Conservation (phyloP, 2,329 filamentous ascomycete species). For the Botrytis sinoallii region DNA sequence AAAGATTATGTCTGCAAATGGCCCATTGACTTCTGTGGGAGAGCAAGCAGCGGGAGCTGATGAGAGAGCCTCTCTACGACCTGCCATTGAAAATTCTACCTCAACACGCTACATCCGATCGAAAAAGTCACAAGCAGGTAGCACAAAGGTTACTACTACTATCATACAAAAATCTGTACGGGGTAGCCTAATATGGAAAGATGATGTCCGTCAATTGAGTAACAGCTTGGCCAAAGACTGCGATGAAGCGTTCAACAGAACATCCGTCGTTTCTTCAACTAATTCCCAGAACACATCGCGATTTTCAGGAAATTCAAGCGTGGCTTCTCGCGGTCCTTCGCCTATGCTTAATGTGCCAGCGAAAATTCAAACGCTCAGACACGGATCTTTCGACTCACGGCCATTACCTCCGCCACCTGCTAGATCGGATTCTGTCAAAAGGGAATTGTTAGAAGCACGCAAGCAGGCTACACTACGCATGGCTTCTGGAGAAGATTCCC, state of each 20-base stretch:
- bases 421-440: slow-evolving; percentile 33
- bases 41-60: slow-evolving; percentile 30
- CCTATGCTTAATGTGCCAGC: background rate
- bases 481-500: slow-evolving; percentile 34
- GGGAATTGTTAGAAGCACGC: slow-evolving; percentile 34
- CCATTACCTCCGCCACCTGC: slow-evolving; percentile 36
- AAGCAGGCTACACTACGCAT: slow-evolving; percentile 35
- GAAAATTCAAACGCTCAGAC: slow-evolving; percentile 20
- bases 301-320: slow-evolving; percentile 9
- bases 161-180: slow-evolving; percentile 23
- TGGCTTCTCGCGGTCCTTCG: slow-evolving; percentile 12
- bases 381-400: slow-evolving; percentile 28
- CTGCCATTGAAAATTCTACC: slow-evolving; percentile 20
- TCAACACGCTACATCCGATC: slow-evolving; percentile 36
- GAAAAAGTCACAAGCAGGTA: slow-evolving; percentile 27
- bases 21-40: background rate
- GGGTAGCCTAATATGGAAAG: slow-evolving; percentile 50
- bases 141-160: slow-evolving; percentile 18
- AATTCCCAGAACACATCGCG: slow-evolving; percentile 9
- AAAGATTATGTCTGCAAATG: slow-evolving; percentile 15
- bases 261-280: slow-evolving; percentile 43
- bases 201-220: slow-evolving; percentile 81
- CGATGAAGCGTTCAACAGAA: slow-evolving; percentile 84
- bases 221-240: slow-evolving; percentile 84
- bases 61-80: slow-evolving; percentile 24